Base-by-base conservation (phyloP, 441 rosid species). In the Bruguiera hainesii region DNA sequence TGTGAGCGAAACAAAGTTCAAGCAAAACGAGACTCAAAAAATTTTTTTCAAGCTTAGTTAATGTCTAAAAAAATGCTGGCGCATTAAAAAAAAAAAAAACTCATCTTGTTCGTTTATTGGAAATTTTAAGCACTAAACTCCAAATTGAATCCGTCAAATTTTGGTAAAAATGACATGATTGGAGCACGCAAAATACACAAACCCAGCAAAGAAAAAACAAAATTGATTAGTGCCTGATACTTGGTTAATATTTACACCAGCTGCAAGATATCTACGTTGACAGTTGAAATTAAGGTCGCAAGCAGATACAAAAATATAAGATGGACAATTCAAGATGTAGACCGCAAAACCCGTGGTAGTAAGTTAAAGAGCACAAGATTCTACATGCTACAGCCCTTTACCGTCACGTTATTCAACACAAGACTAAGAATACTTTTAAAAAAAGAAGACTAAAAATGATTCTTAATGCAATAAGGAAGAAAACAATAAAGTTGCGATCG, bases 251-350 rank as follows among this genome's bases (percentile, higher is more conserved):
- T 48, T 56, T 61, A 23, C 35, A 56, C 64, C 63, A 69, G 56
- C 25, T 23, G 19, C 51, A 37, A 49, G 57, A 13, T 25, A 49
- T 18, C 56, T 23, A 65, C 37, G 39, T 37, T 26, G 7, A n/a
- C 48, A 25, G 52, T 64, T 64, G 74, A 66, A 55, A 16, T 62
- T 28, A 8, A 50, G 50, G 55, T 19, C 59, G 71, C 62, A 21
- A 28, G 51, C 49, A 48, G 46, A 13, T 56, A 66, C 60, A 50
- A 68, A 35, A 63, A 46, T 72, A 77, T 72, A 75, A 63, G 66
- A 62, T 67, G 71, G 49, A 62, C 3, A 70, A 65, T 33, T 56
- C 16, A 69, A 60, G 18, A 55, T 31, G 31, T 26, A 61, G 69
- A 68, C 60, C 42, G 16, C 65, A 61, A 13, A 55, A 25, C 39